Conservation (phyloP, 495 filamentous ascomycete genomes). For the Aspergillus homomorphus region DNA sequence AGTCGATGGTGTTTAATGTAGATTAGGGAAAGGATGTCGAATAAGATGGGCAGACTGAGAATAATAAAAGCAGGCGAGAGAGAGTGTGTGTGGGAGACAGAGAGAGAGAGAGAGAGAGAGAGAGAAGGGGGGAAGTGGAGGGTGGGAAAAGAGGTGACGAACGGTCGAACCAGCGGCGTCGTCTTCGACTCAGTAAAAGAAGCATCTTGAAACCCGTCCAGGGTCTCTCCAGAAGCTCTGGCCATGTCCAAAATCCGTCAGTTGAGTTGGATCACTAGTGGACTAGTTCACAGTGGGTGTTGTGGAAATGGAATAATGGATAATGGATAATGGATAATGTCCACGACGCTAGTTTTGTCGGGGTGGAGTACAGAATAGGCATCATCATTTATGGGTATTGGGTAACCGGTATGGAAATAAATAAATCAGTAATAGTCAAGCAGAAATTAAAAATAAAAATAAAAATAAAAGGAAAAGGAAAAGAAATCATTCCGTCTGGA, state of each 20-base stretch:
- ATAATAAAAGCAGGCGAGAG: conserved; percentile 1
- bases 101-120: conserved; percentile 1
- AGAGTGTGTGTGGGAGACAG: neutral
- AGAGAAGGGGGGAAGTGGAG: neutral
- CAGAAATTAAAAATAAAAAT: neutral
- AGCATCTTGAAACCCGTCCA: conserved; percentile 30
- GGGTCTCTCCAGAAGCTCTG: conserved; percentile 30
- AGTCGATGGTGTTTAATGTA: neutral
- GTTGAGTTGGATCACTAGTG: conserved; percentile 10
- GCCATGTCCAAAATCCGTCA: conserved; percentile 17
- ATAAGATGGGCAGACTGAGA: conserved; percentile 2
- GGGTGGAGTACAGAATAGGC: conserved; percentile 21
- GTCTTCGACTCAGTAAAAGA: neutral
- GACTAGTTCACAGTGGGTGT: conserved; percentile 15
- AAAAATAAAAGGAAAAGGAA: neutral
- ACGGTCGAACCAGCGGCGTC: conserved; percentile 6
- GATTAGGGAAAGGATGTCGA: conserved; percentile 9
- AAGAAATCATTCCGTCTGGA: neutral
- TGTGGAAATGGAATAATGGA: conserved; percentile 5
- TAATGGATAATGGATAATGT: neutral
- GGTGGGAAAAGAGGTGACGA: conserved; percentile 12
- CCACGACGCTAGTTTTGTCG: conserved; percentile 15
- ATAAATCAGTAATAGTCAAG: too few relatives aligned
- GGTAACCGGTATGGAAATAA: neutral
- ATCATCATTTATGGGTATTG: conserved; percentile 25